Percentiles rank a stretch among this genome's conserved stretches.
phyloP scores from a whole-genome alignment of 148 eudicot genomes.

The Linanthus parryae region DNA sequence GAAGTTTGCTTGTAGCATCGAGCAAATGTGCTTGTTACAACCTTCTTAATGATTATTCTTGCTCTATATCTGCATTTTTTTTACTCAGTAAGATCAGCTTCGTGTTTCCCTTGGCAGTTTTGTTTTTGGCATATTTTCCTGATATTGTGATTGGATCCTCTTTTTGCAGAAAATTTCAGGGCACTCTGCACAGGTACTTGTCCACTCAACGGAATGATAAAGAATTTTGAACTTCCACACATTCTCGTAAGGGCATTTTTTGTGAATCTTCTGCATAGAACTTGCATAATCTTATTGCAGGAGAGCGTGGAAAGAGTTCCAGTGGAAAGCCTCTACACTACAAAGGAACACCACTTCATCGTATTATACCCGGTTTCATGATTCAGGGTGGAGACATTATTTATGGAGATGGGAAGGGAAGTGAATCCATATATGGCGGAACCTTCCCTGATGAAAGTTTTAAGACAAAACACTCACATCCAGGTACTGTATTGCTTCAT shows the following conservation, averaged over 20 bases:
- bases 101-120: neutral
- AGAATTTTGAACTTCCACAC: neutral
- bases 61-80: too few species aligned
- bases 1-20: too few species aligned
- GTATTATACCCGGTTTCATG: constrained; percentile 95
- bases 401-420: constrained; percentile 71
- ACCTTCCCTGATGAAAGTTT: constrained; percentile 80
- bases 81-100: too few species aligned
- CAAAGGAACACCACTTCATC: constrained; percentile 81
- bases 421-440: constrained; percentile 74
- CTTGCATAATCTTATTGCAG: constrained; percentile 24
- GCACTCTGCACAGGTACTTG: constrained; percentile 85
- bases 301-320: constrained; percentile 57
- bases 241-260: constrained; percentile 1
- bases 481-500: constrained; percentile 37
- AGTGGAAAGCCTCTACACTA: constrained; percentile 73
- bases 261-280: neutral
- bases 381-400: constrained; percentile 92
- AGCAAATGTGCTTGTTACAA: too few species aligned
- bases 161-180: constrained; percentile 98
- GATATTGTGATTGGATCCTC: too few species aligned
- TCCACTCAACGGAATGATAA: neutral
- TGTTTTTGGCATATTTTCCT: neutral
- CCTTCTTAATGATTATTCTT: too few species aligned
- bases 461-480: constrained; percentile 68